phyloP scores from a whole-genome alignment of 179 eudicot genomes.

The Spergularia azorica region DNA sequence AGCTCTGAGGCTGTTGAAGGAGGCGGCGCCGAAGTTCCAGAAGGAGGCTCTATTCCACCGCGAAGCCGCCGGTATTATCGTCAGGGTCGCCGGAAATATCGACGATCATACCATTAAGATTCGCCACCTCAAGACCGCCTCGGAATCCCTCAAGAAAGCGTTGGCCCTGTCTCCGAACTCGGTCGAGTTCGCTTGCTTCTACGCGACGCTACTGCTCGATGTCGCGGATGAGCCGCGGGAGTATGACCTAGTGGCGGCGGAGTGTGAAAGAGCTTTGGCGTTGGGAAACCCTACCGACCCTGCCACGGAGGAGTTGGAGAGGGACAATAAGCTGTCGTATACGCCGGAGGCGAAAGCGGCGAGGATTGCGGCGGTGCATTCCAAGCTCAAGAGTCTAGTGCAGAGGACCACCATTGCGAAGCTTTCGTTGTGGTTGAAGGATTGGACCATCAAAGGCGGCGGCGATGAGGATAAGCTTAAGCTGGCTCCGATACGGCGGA shows the following conservation, averaged over 20 bases:
- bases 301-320: constrained; percentile 28
- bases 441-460: constrained; percentile 52
- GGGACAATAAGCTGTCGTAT: not conserved
- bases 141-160: constrained; percentile 73
- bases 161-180: constrained; percentile 56
- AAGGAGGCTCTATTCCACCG: constrained; percentile 62
- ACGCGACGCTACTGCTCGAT: constrained; percentile 79
- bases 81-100: constrained; percentile 54
- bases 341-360: constrained; percentile 56
- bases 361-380: constrained; percentile 54
- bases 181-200: constrained; percentile 74
- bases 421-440: constrained; percentile 71
- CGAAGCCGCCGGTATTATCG: constrained; percentile 56
- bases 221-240: constrained; percentile 66
- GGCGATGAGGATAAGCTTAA: constrained; percentile 52
- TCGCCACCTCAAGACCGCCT: constrained; percentile 58
- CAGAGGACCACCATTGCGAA: constrained; percentile 74
- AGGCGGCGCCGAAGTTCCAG: constrained; percentile 39
- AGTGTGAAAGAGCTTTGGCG: constrained; percentile 81
- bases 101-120: constrained; percentile 62
- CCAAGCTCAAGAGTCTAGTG: constrained; percentile 47
- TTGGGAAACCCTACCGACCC: constrained; percentile 85
- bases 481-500: constrained; percentile 62
- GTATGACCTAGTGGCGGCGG: constrained; percentile 73
- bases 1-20: constrained; percentile 75